Evolutionary conservation across 202 grass and related monocot genomes (phyloP).

Genomic region (Brachypodium distachyon): DNA sequence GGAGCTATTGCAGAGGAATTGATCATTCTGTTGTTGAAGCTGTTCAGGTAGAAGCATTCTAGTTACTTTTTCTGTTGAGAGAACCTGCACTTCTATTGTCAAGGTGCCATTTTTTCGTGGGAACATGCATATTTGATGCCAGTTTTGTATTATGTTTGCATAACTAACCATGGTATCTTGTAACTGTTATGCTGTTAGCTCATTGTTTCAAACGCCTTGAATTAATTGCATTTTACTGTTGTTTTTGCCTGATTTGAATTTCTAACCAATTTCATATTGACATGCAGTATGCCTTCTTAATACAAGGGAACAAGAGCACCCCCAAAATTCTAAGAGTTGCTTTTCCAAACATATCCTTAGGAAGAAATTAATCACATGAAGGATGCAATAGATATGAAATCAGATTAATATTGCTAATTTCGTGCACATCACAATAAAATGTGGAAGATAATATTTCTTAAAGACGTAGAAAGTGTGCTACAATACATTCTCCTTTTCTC

Average conservation of each 20-base stretch:
- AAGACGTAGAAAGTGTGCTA: background rate
- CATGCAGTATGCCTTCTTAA: conserved; percentile 4
- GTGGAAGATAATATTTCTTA: background rate
- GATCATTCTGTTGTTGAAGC: conserved; percentile 73
- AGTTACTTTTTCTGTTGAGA: background rate
- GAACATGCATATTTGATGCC: background rate
- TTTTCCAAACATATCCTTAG: background rate
- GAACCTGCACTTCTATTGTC: background rate
- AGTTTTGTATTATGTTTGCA: background rate
- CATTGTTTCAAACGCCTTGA: background rate
- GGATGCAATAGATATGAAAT: background rate
- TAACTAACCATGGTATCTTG: conserved; percentile 1
- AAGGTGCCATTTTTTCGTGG: background rate
- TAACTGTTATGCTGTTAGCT: background rate
- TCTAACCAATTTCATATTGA: background rate
- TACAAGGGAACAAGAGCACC: background rate
- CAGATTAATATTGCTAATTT: background rate
- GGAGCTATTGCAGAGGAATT: conserved; percentile 97
- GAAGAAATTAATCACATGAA: too few species aligned
- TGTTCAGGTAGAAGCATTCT: conserved; percentile 60
- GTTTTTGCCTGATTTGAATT: background rate
- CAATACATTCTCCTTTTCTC: background rate
- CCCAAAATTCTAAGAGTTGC: background rate
- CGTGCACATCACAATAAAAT: background rate
- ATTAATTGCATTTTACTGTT: background rate